Conservation (phyloP, 2,329 filamentous ascomycete genomes). For the Claviceps arundinis region DNA sequence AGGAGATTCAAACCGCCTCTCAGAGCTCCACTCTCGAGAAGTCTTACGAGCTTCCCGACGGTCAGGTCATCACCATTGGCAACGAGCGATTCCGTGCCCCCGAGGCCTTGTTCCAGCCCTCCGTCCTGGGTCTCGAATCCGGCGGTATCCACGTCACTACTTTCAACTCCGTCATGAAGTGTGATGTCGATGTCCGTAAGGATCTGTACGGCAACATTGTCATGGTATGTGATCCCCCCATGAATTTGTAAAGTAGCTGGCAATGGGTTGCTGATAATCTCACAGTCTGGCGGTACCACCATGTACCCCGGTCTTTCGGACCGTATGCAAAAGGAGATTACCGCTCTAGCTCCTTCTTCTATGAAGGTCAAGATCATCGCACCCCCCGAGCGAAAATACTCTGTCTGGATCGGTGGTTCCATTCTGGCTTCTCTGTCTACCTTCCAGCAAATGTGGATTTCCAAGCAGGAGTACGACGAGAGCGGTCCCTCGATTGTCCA, state of each 20-base stretch:
- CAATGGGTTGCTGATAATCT: slow-evolving; percentile 6
- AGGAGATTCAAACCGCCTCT: slow-evolving; percentile 99
- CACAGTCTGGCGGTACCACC: slow-evolving; percentile 97
- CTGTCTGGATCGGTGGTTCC: slow-evolving; percentile 99
- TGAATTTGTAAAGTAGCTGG: neutral
- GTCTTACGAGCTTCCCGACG: slow-evolving; percentile 99
- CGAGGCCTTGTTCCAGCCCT: slow-evolving; percentile 98
- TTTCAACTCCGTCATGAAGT: slow-evolving; percentile 99
- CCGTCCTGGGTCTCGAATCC: slow-evolving; percentile 93
- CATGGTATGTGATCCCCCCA: slow-evolving; percentile 57
- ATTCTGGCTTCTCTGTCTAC: slow-evolving; percentile 98
- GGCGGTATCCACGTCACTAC: slow-evolving; percentile 99
- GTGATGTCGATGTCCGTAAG: slow-evolving; percentile 99
- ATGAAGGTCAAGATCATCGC: slow-evolving; percentile 99
- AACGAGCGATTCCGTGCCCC: slow-evolving; percentile 99
- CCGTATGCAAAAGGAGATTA: slow-evolving; percentile 99
- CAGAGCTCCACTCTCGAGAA: slow-evolving; percentile 99
- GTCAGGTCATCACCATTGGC: slow-evolving; percentile 99
- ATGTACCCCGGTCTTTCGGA: slow-evolving; percentile 99
- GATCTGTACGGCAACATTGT: slow-evolving; percentile 99
- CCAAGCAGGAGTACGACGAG: slow-evolving; percentile 99
- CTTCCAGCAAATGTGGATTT: slow-evolving; percentile 99
- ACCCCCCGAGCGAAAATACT: slow-evolving; percentile 99
- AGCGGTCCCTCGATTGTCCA: slow-evolving; percentile 97
- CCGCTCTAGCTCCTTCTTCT: slow-evolving; percentile 93